Base-by-base conservation (phyloP, 108 stramenopile species). In the Cyclotella choctawhatcheeana region DNA sequence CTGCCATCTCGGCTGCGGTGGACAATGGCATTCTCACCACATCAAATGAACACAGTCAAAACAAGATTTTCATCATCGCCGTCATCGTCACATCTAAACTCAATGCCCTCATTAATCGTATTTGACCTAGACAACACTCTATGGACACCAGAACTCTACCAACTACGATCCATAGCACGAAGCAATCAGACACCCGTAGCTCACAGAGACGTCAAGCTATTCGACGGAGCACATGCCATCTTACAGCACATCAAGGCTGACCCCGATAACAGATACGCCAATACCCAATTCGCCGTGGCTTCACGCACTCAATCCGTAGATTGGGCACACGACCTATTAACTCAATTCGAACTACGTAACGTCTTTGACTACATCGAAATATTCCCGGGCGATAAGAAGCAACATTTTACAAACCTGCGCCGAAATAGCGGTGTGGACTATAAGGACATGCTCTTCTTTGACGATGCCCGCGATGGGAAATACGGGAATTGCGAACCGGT, bases 401-500 rank as follows among this genome's bases (percentile, higher is more conserved):
- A 63, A 16, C 86, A 86, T 52, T 86, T 86, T 69, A 44, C 32
- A 0, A 82, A 84, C 37, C 51, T 86, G 32, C 51, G 67, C n/a
- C 21, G 73, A 27, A 24, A 18, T 16, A 69, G 63, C 20, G 84
- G 73, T n/a, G 52, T 84, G 12, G 62, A 63, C 6, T 84, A 44
- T 47, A n/a, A 48, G 14, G 75, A 84, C 14, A 86, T 86, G 86
- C 27, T 86, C 13, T 86, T 84, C 74, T 86, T 86, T 59, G 86
- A 86, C 64, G 82, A 78, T 58, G 73, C 84, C 8, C 74, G 55
- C 13, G 88, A 88, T 64, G 90, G 90, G 21, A 81, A 67, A 33
- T 89, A 67, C 56, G 90, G 90, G 1, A 92, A 92, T 47, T 90
- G 89, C 44, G 88, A 79, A 32, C 87, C 86, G 2, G 89, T 93